Base-by-base conservation (phyloP, 208 protist genomes). In the Wallacemonas sp. region DNA sequence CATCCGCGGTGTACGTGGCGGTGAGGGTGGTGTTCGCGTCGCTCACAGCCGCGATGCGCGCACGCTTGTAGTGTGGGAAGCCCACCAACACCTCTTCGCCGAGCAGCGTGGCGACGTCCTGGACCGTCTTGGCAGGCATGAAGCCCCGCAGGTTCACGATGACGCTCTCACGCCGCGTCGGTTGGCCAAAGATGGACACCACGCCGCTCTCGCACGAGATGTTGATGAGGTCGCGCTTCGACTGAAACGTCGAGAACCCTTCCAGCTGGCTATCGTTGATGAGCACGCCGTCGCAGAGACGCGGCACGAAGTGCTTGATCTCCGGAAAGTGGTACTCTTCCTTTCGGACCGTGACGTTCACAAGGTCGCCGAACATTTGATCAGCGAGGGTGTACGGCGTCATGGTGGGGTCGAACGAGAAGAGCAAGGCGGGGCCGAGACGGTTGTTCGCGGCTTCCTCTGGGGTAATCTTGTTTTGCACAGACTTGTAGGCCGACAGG, bases 1-100 rank as follows among this genome's bases (percentile, higher is more conserved):
- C 85, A 33, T 93, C 85, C 26, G 65, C 61, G 46, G 63, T 85
- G 64, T 89, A 89, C 8, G 66, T 61, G 2, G 83, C 87, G 22
- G 48, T 69, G 45, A 91, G 59, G 26, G 55, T 80, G 29, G 64
- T 66, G 38, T 52, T 59, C 57, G 58, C 76, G 66, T 94, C 81
- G 57, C 74, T 85, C 29, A 97, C 61, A 3, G 75, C 70, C n/a
- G 74, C 73, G 22, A 97, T 68, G 63, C 88, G 83, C 22, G 87
- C 92, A 36, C 87, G 78, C 69, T 91, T 92, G 73, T 90, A 93
- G 64, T 94, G 83, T 45, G 92, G 92, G 63, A 89, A 97, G 29
- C 85, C 92, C 19, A 94, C 87, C 19, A 92, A 73, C 38, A 97
- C 79, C 68, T 93, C 86, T 54, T 87, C 74, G 29, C 87, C 87